phyloP scores from a whole-genome alignment of 495 filamentous ascomycete species.

The Letharia lupina region DNA sequence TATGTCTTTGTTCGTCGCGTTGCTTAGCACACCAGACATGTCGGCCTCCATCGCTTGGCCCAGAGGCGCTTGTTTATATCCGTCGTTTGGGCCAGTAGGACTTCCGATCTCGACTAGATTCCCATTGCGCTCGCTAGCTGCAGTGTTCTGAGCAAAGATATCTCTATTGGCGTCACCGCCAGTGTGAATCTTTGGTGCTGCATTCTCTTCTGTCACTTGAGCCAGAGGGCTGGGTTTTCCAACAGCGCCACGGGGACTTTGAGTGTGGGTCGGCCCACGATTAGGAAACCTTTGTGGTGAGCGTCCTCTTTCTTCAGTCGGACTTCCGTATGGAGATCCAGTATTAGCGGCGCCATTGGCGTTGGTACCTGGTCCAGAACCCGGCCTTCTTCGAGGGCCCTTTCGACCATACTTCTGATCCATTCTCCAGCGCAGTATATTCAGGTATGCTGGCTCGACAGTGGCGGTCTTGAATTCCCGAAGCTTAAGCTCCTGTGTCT shows the following conservation, averaged over 20 bases:
- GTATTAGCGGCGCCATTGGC: conserved; percentile 22
- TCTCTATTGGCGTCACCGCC: conserved; percentile 31
- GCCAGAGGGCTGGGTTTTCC: conserved; percentile 47
- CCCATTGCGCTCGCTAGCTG: conserved; percentile 29
- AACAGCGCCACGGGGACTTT: conserved; percentile 42
- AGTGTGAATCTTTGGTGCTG: conserved; percentile 34
- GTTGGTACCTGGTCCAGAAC: conserved; percentile 37
- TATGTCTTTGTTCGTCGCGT: conserved; percentile 22
- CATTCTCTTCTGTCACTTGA: conserved; percentile 44
- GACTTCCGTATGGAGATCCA: conserved; percentile 46
- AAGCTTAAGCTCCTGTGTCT: conserved; percentile 82
- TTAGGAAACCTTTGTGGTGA: conserved; percentile 46
- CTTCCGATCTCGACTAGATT: conserved; percentile 42
- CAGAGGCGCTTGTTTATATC: conserved; percentile 12
- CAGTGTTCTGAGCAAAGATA: conserved; percentile 26
- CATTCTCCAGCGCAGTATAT: conserved; percentile 86
- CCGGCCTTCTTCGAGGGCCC: conserved; percentile 38
- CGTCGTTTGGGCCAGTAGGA: conserved; percentile 26
- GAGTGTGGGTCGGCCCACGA: conserved; percentile 32
- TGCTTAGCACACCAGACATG: conserved; percentile 11
- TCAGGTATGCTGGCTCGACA: conserved; percentile 89
- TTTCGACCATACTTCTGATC: conserved; percentile 86
- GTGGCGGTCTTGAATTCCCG: conserved; percentile 79
- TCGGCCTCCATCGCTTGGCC: conserved; percentile 14
- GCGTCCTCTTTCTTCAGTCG: conserved; percentile 44